Conservation (phyloP, 371 early-diverging fungal genomes). For the Mortierella sp. region DNA sequence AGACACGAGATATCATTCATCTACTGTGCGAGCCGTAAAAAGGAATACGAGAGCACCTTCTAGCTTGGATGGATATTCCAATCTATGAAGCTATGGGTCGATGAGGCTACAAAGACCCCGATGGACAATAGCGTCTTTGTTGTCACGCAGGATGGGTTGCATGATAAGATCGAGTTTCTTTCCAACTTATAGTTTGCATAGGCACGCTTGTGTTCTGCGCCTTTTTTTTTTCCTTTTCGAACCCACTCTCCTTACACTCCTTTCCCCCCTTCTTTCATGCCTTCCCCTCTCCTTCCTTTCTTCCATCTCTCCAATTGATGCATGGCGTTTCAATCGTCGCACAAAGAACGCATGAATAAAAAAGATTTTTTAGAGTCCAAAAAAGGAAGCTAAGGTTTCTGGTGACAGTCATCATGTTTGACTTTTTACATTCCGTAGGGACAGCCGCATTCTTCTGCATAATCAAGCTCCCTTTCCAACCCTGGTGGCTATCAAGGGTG, state of each 20-base stretch:
- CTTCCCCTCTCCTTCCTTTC: neutral
- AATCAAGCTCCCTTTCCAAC: neutral
- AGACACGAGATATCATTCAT: too few relatives aligned
- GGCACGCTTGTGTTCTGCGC: constrained; percentile 18
- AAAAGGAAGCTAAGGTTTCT: neutral
- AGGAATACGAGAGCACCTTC: too few relatives aligned
- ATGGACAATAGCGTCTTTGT: too few relatives aligned
- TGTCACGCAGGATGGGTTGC: neutral
- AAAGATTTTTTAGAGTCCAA: neutral
- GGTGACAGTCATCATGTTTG: neutral
- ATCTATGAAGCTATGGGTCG: too few relatives aligned
- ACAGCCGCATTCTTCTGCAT: neutral
- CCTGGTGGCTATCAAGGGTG: constrained; percentile 6
- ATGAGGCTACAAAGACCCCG: too few relatives aligned
- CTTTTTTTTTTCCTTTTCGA: neutral
- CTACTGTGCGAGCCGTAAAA: too few relatives aligned
- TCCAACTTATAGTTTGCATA: constrained; percentile 1
- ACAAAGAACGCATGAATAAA: constrained; percentile 10
- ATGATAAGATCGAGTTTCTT: constrained; percentile 1
- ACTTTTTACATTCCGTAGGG: neutral
- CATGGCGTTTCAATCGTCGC: constrained; percentile 3
- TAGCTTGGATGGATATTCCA: too few relatives aligned
- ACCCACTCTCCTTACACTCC: neutral
- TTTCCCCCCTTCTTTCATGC: constrained; percentile 3
- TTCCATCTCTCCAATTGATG: constrained; percentile 3